phyloP scores from a whole-genome alignment of 2,329 filamentous ascomycete species.

The Colletotrichum godetiae region DNA sequence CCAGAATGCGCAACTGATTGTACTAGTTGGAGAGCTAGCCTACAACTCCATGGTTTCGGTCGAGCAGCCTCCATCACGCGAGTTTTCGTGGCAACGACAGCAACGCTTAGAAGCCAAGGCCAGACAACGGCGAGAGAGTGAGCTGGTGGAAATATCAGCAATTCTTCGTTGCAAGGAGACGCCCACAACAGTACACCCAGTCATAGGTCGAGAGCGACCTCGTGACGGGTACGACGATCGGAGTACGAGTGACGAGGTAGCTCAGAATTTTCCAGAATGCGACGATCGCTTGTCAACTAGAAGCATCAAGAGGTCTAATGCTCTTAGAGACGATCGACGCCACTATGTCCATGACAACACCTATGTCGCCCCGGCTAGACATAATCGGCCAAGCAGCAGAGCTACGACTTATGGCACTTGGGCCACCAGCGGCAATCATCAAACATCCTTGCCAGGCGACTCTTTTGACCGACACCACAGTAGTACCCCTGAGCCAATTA shows the following conservation, averaged over 20 bases:
- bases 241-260: not conserved
- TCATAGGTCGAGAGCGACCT: too few relatives aligned
- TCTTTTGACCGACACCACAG: not conserved
- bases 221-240: not conserved
- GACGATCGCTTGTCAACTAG: not conserved
- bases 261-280: not conserved
- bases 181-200: not conserved
- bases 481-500: conserved; percentile 18
- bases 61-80: conserved; percentile 10
- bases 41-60: conserved; percentile 34
- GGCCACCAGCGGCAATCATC: conserved; percentile 36
- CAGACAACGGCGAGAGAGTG: conserved; percentile 44
- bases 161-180: conserved; percentile 44
- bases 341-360: not conserved
- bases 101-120: conserved; percentile 37
- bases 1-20: not conserved
- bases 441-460: not conserved
- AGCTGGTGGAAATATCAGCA: conserved; percentile 49
- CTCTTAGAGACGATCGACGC: not conserved
- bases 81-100: conserved; percentile 26
- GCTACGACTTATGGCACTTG: conserved; percentile 38
- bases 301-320: not conserved
- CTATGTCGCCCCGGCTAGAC: not conserved
- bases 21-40: conserved; percentile 21
- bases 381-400: conserved; percentile 9